Base-by-base conservation (phyloP, 2,329 filamentous ascomycete genomes). In the Cyanodermella asteris region DNA sequence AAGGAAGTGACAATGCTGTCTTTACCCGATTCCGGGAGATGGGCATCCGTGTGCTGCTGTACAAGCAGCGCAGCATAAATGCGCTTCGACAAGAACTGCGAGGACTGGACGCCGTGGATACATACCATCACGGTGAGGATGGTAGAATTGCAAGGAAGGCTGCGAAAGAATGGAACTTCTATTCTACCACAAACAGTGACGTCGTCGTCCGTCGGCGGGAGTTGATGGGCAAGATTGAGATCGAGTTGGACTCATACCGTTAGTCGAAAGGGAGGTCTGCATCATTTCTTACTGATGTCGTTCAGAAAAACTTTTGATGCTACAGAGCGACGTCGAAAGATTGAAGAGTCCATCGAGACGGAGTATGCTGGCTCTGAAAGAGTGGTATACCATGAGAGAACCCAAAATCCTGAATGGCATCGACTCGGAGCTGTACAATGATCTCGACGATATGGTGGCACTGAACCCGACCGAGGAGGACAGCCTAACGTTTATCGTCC, bases 401-500 rank as follows among this genome's bases (percentile, higher is more conserved):
- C 16, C 12, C 6, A 32, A 38, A 8, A 30, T 31, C 7, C 36
- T 42, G 7, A 40, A 36, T 33, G 38, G 33, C 3, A 30, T 28
- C 5, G 36, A 32, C 23, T 27, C 22, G 18, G 18, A 28, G 12
- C 20, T 34, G 10, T 30, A 26, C 16, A 22, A 27, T 7, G 20
- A 34, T n/a, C 16, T 23, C 8, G 4, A 12, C 5, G 31, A 34
- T 24, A 18, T 32, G n/a, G 31, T 32, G 7, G 31, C 31, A 1
- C 18, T 34, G n/a, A 25, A 24, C 5, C 27, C 31, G 6, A 19
- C 22, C 9, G 31, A 34, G 6, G 24, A 23, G 3, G 27, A 34
- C 16, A 18, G 30, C 3, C 22, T 34, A 10, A 41, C 39, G 3
- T 27, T 28, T 6, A 41, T 47, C 25, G 29, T 43, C 7, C 32